Evolutionary conservation across 345 rosid genomes (phyloP).

Genomic region (Durio zibethinus): DNA sequence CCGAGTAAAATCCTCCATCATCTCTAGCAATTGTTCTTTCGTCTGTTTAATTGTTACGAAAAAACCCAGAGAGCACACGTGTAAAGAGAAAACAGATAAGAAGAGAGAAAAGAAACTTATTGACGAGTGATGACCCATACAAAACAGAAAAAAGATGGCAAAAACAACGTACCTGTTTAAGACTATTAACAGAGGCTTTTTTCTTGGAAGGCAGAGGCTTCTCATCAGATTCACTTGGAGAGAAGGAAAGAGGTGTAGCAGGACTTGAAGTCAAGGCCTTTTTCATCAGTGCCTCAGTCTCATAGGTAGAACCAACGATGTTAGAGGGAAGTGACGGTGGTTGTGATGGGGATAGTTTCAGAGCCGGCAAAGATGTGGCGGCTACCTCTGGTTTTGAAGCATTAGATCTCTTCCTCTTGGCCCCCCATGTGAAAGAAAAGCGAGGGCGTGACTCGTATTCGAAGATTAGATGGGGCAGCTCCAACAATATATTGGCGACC

Average conservation of each 20-base stretch:
- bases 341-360: neutral
- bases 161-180: slow-evolving; percentile 21
- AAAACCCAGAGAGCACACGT: neutral
- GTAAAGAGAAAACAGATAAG: neutral
- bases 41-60: slow-evolving; percentile 22
- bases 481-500: slow-evolving; percentile 24
- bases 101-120: neutral
- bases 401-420: slow-evolving; percentile 29
- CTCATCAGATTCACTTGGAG: slow-evolving; percentile 37
- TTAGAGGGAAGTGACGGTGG: neutral
- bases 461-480: slow-evolving; percentile 17
- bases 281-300: neutral
- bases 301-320: neutral
- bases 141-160: too few relatives aligned
- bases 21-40: slow-evolving; percentile 21
- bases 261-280: slow-evolving; percentile 32
- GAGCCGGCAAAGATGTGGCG: neutral
- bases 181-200: slow-evolving; percentile 18
- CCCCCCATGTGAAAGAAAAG: slow-evolving; percentile 25
- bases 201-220: slow-evolving; percentile 23
- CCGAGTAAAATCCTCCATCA: neutral
- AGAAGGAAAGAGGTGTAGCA: slow-evolving; percentile 34
- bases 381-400: neutral
- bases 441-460: slow-evolving; percentile 1
- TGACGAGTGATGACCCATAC: too few relatives aligned